These are phyloP conservation scores for Corymbia maculata DNA, from an alignment of 345 rosid genomes.

Conservation along the genomic window DNA sequence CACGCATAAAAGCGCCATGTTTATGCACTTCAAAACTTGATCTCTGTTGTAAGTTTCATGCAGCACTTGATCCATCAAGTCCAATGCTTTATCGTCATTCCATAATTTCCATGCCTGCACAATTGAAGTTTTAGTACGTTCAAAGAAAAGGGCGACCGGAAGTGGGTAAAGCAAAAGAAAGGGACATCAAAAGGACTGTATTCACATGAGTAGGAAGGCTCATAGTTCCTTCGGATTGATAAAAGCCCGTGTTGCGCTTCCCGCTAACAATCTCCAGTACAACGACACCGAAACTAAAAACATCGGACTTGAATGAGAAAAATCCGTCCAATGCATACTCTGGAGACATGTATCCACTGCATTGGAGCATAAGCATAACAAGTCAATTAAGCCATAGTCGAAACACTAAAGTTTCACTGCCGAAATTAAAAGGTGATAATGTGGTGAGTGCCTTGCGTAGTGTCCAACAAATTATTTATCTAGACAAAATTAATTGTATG, in stretches of 20 bases:
- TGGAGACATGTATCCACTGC: conserved; percentile 68
- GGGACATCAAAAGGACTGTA: background rate
- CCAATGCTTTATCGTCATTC: conserved; percentile 22
- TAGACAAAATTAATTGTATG: background rate
- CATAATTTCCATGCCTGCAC: conserved; percentile 46
- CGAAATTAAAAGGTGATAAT: background rate
- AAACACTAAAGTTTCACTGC: background rate
- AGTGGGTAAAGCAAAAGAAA: background rate
- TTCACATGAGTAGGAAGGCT: conserved; percentile 47
- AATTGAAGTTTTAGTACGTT: background rate
- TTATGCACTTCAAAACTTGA: conserved; percentile 31
- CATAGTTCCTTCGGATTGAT: conserved; percentile 11
- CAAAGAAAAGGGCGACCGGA: background rate
- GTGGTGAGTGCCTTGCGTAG: background rate
- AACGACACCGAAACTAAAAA: conserved; percentile 54
- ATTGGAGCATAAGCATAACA: accelerated
- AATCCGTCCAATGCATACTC: conserved; percentile 54
- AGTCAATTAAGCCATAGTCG: background rate
- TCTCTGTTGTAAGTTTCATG: conserved; percentile 1
- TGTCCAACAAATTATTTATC: background rate
- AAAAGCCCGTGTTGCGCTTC: conserved; percentile 23
- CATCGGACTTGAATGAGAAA: conserved; percentile 54
- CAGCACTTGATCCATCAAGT: conserved; percentile 25
- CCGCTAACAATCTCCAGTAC: conserved; percentile 46
- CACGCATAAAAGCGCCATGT: conserved; percentile 45